Evolutionary conservation across 2,329 filamentous ascomycete genomes (phyloP).

Genomic region (Ophiostoma australiae): DNA sequence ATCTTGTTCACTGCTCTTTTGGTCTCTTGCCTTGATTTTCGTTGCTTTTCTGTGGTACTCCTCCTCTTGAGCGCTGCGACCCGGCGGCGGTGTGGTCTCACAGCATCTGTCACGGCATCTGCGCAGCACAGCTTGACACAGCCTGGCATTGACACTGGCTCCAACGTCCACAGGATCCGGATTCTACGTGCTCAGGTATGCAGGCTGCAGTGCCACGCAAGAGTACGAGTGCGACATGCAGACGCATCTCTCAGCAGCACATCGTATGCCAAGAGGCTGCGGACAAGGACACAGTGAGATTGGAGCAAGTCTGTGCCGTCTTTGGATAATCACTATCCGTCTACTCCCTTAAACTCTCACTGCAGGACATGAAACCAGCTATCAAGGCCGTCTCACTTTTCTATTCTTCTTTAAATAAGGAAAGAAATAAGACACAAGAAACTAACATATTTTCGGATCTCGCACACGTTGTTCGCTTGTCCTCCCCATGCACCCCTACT

Average conservation of each 20-base stretch:
- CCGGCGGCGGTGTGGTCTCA: neutral
- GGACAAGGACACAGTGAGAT: neutral
- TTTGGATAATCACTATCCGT: neutral
- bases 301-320: neutral
- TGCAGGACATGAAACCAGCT: neutral
- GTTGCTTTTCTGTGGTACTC: neutral
- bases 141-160: neutral
- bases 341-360: neutral
- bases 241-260: neutral
- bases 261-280: neutral
- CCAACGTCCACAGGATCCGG: neutral
- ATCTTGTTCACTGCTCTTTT: neutral
- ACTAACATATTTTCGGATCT: neutral
- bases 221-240: neutral
- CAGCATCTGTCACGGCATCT: neutral
- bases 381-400: neutral
- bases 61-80: neutral
- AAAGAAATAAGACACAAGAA: neutral
- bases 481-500: neutral
- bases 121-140: neutral
- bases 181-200: neutral
- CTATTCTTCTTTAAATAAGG: neutral
- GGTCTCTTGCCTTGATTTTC: neutral
- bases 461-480: neutral
- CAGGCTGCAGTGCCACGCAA: neutral